Conservation (phyloP, 2,329 filamentous ascomycete genomes). For the Penicillium freii region DNA sequence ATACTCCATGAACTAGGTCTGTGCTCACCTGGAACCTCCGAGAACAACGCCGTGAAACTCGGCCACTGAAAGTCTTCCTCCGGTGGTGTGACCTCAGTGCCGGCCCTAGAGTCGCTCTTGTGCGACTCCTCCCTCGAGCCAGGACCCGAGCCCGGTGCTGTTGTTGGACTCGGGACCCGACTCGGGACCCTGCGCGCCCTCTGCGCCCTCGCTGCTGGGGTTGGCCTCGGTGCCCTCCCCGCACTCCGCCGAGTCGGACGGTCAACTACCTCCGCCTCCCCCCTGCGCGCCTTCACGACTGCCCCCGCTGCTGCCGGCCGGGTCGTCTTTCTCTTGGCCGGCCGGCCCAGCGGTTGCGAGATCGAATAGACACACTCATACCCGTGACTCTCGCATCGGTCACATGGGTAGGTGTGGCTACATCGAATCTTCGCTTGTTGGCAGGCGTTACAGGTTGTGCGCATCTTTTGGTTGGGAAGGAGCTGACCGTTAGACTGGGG, state of each 20-base stretch:
- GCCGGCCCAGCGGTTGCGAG: slow-evolving; percentile 35
- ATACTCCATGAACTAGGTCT: neutral
- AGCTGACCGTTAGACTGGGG: slow-evolving; percentile 14
- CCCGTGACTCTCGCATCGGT: slow-evolving; percentile 36
- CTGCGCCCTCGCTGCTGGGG: neutral
- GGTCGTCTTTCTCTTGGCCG: slow-evolving; percentile 32
- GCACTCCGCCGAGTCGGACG: neutral
- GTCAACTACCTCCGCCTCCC: neutral
- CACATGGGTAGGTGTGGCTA: slow-evolving; percentile 37
- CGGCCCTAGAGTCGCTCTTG: neutral
- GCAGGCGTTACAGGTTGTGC: slow-evolving; percentile 41
- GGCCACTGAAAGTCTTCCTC: neutral
- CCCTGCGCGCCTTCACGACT: neutral
- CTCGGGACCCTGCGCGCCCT: neutral
- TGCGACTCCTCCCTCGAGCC: neutral
- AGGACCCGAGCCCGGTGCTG: neutral
- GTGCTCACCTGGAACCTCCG: slow-evolving; percentile 1
- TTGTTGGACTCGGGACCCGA: neutral
- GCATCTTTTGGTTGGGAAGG: slow-evolving; percentile 36
- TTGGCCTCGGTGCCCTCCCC: neutral
- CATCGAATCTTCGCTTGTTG: slow-evolving; percentile 41
- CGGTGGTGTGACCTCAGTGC: slow-evolving; percentile 1
- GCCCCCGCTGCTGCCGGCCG: neutral
- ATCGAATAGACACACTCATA: slow-evolving; percentile 38
- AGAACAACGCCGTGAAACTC: neutral